A percentile compares a stretch with the other conserved stretches of the same genome.
phyloP scores from a whole-genome alignment of 495 filamentous ascomycete genomes.

The Aspergillus conjunctus region DNA sequence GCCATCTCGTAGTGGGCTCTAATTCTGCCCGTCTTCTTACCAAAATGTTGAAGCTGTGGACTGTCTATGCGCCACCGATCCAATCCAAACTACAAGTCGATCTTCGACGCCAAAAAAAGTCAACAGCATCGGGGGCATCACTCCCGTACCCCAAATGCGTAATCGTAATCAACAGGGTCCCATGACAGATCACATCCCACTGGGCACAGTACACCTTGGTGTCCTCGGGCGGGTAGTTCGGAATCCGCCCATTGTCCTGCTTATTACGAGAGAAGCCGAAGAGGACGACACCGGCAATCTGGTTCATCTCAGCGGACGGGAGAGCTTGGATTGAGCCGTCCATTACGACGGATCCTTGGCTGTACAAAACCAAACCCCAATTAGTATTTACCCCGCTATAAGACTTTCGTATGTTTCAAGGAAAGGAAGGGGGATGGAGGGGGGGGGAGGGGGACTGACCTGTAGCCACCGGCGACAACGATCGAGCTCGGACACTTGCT shows the following conservation, averaged over 20 bases:
- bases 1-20: no score
- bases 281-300: constrained; percentile 53
- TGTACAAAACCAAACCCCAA: constrained; percentile 26
- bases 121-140: constrained; percentile 22
- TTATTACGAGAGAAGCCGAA: constrained; percentile 60
- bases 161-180: constrained; percentile 50
- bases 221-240: constrained; percentile 45
- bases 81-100: no score
- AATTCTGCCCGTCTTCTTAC: no score
- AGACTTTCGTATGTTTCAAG: neutral
- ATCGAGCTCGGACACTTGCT: constrained; percentile 55
- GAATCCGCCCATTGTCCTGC: constrained; percentile 50
- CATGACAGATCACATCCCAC: constrained; percentile 54
- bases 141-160: constrained; percentile 48
- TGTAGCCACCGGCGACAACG: constrained; percentile 57
- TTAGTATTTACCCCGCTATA: neutral
- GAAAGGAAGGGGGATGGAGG: neutral
- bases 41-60: no score
- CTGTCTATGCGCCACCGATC: no score
- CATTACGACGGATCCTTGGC: constrained; percentile 58
- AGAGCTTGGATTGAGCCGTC: constrained; percentile 49
- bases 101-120: no score
- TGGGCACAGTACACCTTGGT: constrained; percentile 52
- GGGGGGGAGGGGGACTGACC: constrained; percentile 24
- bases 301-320: constrained; percentile 36